phyloP scores from a whole-genome alignment of 2,329 filamentous ascomycete genomes.

The Colletotrichum tamarilloi region DNA sequence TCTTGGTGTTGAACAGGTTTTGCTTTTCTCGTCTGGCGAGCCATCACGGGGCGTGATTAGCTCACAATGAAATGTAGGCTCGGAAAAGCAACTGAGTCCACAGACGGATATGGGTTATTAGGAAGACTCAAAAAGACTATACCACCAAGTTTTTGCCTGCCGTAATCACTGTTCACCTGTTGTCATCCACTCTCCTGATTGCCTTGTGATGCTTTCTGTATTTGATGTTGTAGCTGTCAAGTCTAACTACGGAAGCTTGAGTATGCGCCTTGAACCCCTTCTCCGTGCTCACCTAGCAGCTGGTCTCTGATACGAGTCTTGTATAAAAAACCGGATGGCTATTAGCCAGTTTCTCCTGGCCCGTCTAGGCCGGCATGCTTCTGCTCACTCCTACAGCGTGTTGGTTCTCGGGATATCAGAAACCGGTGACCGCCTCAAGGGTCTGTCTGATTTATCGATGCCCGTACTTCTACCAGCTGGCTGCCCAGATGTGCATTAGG shows the following conservation, averaged over 20 bases:
- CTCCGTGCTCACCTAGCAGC: neutral
- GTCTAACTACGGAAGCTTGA: neutral
- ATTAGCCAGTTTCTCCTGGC: neutral
- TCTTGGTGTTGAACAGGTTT: conserved; percentile 36
- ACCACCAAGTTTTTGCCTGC: conserved; percentile 37
- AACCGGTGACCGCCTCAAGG: conserved; percentile 8
- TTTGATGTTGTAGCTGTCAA: neutral
- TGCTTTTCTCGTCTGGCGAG: conserved; percentile 32
- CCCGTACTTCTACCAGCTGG: conserved; percentile 10
- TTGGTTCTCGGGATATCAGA: conserved; percentile 27
- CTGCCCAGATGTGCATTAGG: conserved; percentile 32
- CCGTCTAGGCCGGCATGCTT: neutral
- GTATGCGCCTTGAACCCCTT: neutral
- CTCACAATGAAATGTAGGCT: conserved; percentile 26
- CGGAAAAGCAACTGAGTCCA: conserved; percentile 26
- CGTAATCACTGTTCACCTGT: neutral
- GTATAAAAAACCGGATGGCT: neutral
- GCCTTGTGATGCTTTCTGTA: neutral
- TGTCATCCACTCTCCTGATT: neutral
- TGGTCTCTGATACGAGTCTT: neutral
- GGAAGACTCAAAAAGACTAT: conserved; percentile 36
- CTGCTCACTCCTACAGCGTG: conserved; percentile 7
- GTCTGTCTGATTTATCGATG: neutral
- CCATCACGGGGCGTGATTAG: conserved; percentile 27
- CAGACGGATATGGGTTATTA: conserved; percentile 35